These are phyloP conservation scores for Cavenderia fasciculata DNA, from an alignment of 78 protist genomes.

Conservation along the genomic window DNA sequence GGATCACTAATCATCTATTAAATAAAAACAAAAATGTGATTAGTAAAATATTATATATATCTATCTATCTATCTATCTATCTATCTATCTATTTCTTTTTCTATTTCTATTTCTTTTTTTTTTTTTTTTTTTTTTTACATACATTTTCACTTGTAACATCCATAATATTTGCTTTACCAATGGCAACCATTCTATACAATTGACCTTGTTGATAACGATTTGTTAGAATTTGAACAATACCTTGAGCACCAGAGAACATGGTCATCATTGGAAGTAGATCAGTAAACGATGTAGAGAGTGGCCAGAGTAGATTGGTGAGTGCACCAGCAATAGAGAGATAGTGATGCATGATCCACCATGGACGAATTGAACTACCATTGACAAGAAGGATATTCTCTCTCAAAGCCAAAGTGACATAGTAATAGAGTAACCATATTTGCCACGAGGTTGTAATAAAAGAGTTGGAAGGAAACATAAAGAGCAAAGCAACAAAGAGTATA, in stretches of 20 bases:
- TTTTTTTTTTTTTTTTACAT: slow-evolving; percentile 20
- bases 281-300: slow-evolving; percentile 25
- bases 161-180: slow-evolving; percentile 80
- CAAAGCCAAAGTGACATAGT: slow-evolving; percentile 78
- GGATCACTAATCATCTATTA: slow-evolving; percentile 31
- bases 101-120: too few relatives aligned
- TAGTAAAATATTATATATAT: too few relatives aligned
- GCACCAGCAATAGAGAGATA: slow-evolving; percentile 81
- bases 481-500: slow-evolving; percentile 43
- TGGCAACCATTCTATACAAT: slow-evolving; percentile 70
- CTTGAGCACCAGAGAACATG: slow-evolving; percentile 64
- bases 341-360: slow-evolving; percentile 88
- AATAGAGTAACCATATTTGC: slow-evolving; percentile 77
- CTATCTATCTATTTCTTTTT: too few relatives aligned
- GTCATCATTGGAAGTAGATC: slow-evolving; percentile 62
- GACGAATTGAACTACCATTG: slow-evolving; percentile 73
- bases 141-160: slow-evolving; percentile 83
- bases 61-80: too few relatives aligned
- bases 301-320: slow-evolving; percentile 44
- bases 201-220: slow-evolving; percentile 80
- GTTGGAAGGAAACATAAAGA: slow-evolving; percentile 20
- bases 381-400: slow-evolving; percentile 81
- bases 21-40: neutral
- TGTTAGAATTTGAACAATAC: slow-evolving; percentile 75
- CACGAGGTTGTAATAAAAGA: slow-evolving; percentile 51